Evolutionary conservation across 2,329 filamentous ascomycete genomes (phyloP).

Genomic region (Emergomyces pasteurianus): DNA sequence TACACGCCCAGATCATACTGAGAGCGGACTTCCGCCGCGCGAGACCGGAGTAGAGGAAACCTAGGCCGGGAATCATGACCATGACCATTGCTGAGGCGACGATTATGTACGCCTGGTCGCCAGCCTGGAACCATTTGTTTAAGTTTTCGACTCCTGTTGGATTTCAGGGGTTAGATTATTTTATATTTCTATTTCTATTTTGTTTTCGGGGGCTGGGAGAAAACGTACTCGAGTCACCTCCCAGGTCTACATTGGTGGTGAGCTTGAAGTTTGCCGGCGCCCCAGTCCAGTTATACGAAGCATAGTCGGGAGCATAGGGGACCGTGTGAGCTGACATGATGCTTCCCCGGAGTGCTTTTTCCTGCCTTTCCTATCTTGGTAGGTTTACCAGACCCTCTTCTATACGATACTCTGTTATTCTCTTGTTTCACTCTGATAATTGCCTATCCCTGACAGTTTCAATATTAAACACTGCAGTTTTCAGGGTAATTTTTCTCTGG

Average conservation of each 20-base stretch:
- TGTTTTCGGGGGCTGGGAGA: neutral
- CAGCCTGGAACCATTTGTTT: constrained; percentile 89
- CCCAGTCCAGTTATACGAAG: constrained; percentile 39
- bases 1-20: constrained; percentile 93
- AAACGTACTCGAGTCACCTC: constrained; percentile 67
- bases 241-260: constrained; percentile 46
- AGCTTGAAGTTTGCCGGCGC: constrained; percentile 32
- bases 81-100: constrained; percentile 83
- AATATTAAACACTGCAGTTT: neutral
- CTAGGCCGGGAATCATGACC: constrained; percentile 92
- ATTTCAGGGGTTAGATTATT: constrained; percentile 2
- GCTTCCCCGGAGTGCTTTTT: neutral
- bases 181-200: too few species aligned
- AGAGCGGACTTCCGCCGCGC: constrained; percentile 96
- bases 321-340: constrained; percentile 12
- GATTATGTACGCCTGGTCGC: constrained; percentile 91
- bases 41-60: constrained; percentile 93
- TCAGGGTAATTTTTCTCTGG: neutral
- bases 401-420: neutral
- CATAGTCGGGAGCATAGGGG: constrained; percentile 31
- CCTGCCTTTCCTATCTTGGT: neutral
- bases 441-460: neutral
- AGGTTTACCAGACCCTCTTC: neutral
- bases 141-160: constrained; percentile 64
- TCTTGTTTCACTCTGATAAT: neutral